Conservation (phyloP, 116 monocot species). For the Zostera marina region DNA sequence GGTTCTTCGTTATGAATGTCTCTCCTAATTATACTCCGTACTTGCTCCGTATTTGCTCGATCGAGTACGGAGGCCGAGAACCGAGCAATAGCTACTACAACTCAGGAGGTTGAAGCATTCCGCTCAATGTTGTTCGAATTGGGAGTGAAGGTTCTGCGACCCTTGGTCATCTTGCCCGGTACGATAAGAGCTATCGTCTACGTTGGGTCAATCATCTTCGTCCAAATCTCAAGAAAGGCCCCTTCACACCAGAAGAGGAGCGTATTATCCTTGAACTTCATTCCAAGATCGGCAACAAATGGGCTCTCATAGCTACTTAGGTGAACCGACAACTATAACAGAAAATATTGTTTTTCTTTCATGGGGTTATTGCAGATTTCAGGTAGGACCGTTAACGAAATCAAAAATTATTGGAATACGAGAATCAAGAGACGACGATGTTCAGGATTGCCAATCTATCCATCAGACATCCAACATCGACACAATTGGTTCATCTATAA, state of each 20-base stretch:
- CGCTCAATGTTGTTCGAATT: too few species aligned
- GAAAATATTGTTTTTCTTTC: background rate
- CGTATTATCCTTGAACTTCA: conserved; percentile 25
- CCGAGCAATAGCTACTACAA: too few species aligned
- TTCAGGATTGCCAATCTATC: conserved; percentile 23
- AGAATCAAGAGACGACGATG: conserved; percentile 15
- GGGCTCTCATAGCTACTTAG: conserved; percentile 36
- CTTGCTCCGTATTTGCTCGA: too few species aligned
- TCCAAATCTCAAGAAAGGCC: conserved; percentile 59
- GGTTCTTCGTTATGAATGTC: too few species aligned
- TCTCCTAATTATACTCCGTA: too few species aligned
- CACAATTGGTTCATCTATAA: background rate
- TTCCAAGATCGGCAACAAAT: conserved; percentile 33
- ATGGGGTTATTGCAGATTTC: conserved; percentile 3
- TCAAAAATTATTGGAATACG: conserved; percentile 39
- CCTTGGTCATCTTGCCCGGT: conserved; percentile 25
- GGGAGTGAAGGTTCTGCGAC: too few species aligned
- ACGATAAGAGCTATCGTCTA: conserved; percentile 85
- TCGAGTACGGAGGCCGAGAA: too few species aligned
- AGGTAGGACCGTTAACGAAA: conserved; percentile 16
- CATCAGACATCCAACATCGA: conserved; percentile 19
- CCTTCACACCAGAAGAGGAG: conserved; percentile 43
- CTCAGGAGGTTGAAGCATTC: too few species aligned
- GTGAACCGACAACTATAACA: conserved; percentile 4
- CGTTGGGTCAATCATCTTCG: conserved; percentile 76